A percentile compares a stretch with the other conserved stretches of the same genome.
Evolutionary conservation across 1,139 yeast genomes (phyloP).

Genomic region (Debaryomyces sp.): DNA sequence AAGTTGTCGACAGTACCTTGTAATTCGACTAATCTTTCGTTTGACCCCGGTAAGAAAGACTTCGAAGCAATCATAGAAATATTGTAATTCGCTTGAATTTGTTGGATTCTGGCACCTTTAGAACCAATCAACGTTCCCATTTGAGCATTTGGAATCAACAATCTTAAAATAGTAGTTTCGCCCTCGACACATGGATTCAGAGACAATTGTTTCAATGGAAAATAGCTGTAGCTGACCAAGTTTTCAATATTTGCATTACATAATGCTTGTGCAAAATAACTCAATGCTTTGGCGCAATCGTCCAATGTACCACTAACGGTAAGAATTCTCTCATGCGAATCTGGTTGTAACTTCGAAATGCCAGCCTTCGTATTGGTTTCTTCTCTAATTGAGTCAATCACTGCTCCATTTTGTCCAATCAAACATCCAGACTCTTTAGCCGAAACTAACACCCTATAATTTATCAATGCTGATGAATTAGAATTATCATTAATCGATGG

Average conservation of each 20-base stretch:
- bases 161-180: slow-evolving; percentile 60
- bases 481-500: slow-evolving; percentile 34
- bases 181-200: slow-evolving; percentile 53
- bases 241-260: slow-evolving; percentile 35
- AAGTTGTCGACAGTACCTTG: slow-evolving; percentile 78
- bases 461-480: slow-evolving; percentile 45
- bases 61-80: slow-evolving; percentile 90
- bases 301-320: slow-evolving; percentile 82
- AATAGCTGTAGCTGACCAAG: slow-evolving; percentile 47
- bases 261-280: slow-evolving; percentile 71
- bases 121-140: slow-evolving; percentile 92
- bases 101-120: slow-evolving; percentile 80
- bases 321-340: slow-evolving; percentile 82
- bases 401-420: slow-evolving; percentile 84
- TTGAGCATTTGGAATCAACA: slow-evolving; percentile 82
- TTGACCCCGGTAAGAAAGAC: slow-evolving; percentile 79
- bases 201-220: slow-evolving; percentile 65
- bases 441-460: slow-evolving; percentile 72
- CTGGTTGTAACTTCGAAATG: slow-evolving; percentile 78
- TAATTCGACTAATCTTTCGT: slow-evolving; percentile 85
- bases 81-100: slow-evolving; percentile 67
- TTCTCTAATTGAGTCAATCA: slow-evolving; percentile 77
- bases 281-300: slow-evolving; percentile 71
- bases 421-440: slow-evolving; percentile 91
- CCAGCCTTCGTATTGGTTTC: slow-evolving; percentile 86